phyloP scores from a whole-genome alignment of 116 monocot genomes.

The Iris pallida region DNA sequence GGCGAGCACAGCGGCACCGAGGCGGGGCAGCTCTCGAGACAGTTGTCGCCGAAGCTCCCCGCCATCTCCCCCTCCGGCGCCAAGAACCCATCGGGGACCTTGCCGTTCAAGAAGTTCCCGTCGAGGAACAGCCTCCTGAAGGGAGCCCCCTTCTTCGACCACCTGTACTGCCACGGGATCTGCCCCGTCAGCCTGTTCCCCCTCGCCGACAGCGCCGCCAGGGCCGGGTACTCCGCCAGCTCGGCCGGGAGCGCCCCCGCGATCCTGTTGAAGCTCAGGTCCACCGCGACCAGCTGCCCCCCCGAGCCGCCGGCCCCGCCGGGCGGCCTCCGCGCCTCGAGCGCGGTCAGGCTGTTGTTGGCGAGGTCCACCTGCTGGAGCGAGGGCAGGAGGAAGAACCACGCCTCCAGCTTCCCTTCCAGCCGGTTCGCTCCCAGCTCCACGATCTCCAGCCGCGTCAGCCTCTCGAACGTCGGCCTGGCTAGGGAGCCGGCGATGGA shows the following conservation, averaged over 20 bases:
- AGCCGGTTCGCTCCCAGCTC: constrained; percentile 48
- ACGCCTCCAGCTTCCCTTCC: constrained; percentile 33
- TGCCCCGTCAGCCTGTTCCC: constrained; percentile 44
- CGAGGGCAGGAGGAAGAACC: constrained; percentile 57
- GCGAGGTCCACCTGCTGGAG: constrained; percentile 58
- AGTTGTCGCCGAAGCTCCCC: constrained; percentile 74
- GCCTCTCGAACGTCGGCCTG: constrained; percentile 21
- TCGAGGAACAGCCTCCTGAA: constrained; percentile 63
- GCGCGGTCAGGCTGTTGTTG: constrained; percentile 41
- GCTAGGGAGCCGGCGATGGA: constrained; percentile 21
- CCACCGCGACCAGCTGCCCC: constrained; percentile 41
- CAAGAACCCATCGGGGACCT: constrained; percentile 37
- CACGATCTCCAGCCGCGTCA: constrained; percentile 33
- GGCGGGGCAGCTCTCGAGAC: constrained; percentile 45
- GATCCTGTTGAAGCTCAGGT: constrained; percentile 50
- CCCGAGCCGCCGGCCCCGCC: background rate
- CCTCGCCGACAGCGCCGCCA: constrained; percentile 43
- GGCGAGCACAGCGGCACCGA: constrained; percentile 38
- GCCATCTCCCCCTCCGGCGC: constrained; percentile 4
- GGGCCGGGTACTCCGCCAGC: constrained; percentile 32
- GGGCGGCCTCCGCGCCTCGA: constrained; percentile 14
- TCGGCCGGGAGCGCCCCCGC: constrained; percentile 41
- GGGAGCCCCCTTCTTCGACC: constrained; percentile 25
- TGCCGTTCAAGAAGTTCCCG: constrained; percentile 55
- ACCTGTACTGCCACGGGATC: constrained; percentile 43